These are phyloP conservation scores for Solanum neorickii DNA, from an alignment of 257 asterid species.

Conservation along the genomic window DNA sequence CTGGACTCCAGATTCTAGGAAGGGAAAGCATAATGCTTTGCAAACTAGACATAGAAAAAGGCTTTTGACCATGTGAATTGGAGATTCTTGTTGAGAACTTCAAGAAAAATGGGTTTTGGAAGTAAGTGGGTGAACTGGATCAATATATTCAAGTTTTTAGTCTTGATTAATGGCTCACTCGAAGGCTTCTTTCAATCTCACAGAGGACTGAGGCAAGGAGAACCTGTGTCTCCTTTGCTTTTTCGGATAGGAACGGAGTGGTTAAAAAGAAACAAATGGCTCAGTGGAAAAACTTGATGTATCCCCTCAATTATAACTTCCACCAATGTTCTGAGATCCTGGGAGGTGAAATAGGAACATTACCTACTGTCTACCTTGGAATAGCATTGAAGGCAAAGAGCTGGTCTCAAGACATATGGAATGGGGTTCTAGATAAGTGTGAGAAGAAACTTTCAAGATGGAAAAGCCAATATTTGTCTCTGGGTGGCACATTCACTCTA, in stretches of 20 bases:
- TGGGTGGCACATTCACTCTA: background rate
- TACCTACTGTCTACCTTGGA: background rate
- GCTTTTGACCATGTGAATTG: background rate
- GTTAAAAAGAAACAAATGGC: background rate
- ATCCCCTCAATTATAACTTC: background rate
- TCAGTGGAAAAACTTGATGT: background rate
- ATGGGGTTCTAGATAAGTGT: background rate
- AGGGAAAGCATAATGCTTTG: background rate
- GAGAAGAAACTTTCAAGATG: background rate
- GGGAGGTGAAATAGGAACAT: background rate
- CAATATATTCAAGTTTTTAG: background rate
- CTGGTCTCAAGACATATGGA: background rate
- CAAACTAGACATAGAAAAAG: background rate
- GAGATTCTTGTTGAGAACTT: background rate
- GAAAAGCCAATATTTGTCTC: background rate
- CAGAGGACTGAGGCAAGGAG: background rate
- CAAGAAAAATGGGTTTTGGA: background rate
- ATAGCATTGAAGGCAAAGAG: background rate
- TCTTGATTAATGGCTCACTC: background rate
- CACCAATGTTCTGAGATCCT: background rate
- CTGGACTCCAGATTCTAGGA: background rate
- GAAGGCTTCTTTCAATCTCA: background rate
- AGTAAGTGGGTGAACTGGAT: background rate
- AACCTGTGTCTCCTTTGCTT: background rate
- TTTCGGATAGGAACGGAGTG: background rate